Evolutionary conservation across 805 yeast genomes (phyloP).

Genomic region (Starmera quercuum): DNA sequence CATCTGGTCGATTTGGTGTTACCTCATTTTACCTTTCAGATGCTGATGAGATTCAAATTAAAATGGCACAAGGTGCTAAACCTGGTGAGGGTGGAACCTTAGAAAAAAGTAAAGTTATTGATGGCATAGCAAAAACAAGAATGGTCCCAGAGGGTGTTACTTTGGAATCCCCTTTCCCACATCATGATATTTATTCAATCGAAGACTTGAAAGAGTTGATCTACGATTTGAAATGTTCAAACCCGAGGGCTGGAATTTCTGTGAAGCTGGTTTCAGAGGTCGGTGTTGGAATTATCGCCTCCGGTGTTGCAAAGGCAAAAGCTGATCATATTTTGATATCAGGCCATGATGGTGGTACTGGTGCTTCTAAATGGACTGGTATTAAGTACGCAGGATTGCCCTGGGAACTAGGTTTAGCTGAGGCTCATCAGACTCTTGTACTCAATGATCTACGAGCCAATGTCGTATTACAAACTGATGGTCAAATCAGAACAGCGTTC

Average conservation of each 20-base stretch:
- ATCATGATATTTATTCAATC: constrained; percentile 95
- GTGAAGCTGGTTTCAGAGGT: constrained; percentile 96
- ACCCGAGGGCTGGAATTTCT: constrained; percentile 95
- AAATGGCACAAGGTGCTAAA: constrained; percentile 99
- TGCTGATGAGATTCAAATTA: constrained; percentile 95
- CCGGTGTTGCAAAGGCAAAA: constrained; percentile 98
- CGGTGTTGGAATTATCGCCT: constrained; percentile 98
- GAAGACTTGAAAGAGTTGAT: constrained; percentile 96
- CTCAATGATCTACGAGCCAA: constrained; percentile 94
- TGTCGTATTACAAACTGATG: constrained; percentile 95
- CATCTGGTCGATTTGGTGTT: constrained; percentile 97
- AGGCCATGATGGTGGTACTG: constrained; percentile 99
- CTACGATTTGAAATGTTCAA: constrained; percentile 92
- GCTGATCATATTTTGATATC: constrained; percentile 94
- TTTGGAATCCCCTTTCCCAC: constrained; percentile 96
- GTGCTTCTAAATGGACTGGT: constrained; percentile 98
- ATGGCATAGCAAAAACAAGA: constrained; percentile 85
- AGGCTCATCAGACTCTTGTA: constrained; percentile 95
- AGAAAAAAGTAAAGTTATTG: constrained; percentile 55
- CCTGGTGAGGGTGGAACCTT: constrained; percentile 95
- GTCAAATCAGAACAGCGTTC: constrained; percentile 94
- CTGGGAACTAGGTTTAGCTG: constrained; percentile 98
- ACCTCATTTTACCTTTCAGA: constrained; percentile 91
- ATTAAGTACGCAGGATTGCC: constrained; percentile 97
- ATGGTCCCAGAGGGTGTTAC: constrained; percentile 96